phyloP scores from a whole-genome alignment of 2,329 filamentous ascomycete species.

The Knoxdaviesia proteae region DNA sequence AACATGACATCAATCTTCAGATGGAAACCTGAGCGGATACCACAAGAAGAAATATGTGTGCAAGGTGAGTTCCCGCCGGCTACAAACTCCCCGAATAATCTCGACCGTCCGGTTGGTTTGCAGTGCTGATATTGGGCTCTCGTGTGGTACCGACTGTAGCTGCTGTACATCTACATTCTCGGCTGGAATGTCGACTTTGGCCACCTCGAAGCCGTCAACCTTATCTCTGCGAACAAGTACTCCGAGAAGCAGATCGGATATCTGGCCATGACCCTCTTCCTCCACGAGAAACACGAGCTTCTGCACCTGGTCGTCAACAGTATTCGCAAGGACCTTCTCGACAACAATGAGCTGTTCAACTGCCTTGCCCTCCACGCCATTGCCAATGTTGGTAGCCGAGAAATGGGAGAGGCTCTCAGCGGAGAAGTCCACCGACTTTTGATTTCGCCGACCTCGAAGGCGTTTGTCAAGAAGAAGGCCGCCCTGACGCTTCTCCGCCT shows the following conservation, averaged over 20 bases:
- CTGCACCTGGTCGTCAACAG: conserved; percentile 95
- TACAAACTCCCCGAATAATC: background rate
- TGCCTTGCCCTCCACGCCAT: conserved; percentile 93
- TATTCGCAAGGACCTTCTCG: conserved; percentile 84
- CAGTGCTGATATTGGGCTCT: conserved; percentile 7
- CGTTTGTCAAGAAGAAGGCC: conserved; percentile 98
- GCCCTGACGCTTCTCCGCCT: conserved; percentile 79
- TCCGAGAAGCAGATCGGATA: conserved; percentile 99
- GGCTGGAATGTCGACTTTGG: conserved; percentile 99
- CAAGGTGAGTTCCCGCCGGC: conserved; percentile 38
- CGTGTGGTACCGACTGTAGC: conserved; percentile 17
- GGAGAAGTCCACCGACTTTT: conserved; percentile 79
- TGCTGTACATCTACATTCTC: conserved; percentile 96
- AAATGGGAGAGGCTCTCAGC: conserved; percentile 91
- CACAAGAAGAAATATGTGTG: conserved; percentile 99
- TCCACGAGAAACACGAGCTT: conserved; percentile 93
- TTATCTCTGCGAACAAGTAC: conserved; percentile 92
- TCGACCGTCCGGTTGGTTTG: background rate
- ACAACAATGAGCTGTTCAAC: conserved; percentile 94
- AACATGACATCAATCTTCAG: conserved; percentile 17
- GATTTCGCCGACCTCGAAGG: conserved; percentile 86
- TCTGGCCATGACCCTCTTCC: conserved; percentile 85
- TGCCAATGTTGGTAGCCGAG: conserved; percentile 86
- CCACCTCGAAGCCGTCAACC: conserved; percentile 91
- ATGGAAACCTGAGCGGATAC: conserved; percentile 81